phyloP scores from a whole-genome alignment of 371 early-diverging fungal genomes.

The Parasitella parasitica region DNA sequence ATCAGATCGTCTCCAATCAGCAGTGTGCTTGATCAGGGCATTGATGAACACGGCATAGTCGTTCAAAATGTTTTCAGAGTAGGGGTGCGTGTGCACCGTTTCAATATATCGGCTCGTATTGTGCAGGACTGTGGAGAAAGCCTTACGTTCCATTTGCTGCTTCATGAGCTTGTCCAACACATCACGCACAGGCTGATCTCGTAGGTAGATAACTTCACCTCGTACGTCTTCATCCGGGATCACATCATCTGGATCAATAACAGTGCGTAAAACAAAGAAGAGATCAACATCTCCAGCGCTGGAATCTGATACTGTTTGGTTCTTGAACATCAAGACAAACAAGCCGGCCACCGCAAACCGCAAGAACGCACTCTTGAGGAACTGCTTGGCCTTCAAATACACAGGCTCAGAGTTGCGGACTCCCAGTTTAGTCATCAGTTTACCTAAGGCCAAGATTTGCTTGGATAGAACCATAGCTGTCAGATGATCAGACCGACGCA shows the following conservation, averaged over 20 bases:
- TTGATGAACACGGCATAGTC: conserved; percentile 48
- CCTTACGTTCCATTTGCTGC: conserved; percentile 54
- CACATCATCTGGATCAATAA: conserved; percentile 56
- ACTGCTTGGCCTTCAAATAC: conserved; percentile 53
- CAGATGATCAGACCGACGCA: conserved; percentile 58
- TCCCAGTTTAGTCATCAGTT: conserved; percentile 53
- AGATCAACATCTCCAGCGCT: conserved; percentile 52
- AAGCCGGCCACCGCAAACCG: conserved; percentile 63
- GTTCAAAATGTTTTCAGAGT: conserved; percentile 41
- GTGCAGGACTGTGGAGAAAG: conserved; percentile 57
- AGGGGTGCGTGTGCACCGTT: conserved; percentile 55
- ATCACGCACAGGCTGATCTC: conserved; percentile 64
- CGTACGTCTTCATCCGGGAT: conserved; percentile 51
- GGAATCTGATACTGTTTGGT: conserved; percentile 45
- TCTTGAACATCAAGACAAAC: conserved; percentile 65
- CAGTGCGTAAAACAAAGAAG: conserved; percentile 56
- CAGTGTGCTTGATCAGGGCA: conserved; percentile 43
- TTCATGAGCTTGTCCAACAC: conserved; percentile 60
- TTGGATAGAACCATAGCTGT: conserved; percentile 62
- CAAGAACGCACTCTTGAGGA: conserved; percentile 58
- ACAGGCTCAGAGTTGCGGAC: conserved; percentile 52
- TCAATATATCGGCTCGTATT: conserved; percentile 59
- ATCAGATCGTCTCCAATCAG: conserved; percentile 50
- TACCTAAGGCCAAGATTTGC: conserved; percentile 59
- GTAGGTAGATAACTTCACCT: conserved; percentile 47